These are phyloP conservation scores for Colletotrichum gloeosporioides DNA, from an alignment of 2,329 filamentous ascomycete genomes.

Conservation along the genomic window DNA sequence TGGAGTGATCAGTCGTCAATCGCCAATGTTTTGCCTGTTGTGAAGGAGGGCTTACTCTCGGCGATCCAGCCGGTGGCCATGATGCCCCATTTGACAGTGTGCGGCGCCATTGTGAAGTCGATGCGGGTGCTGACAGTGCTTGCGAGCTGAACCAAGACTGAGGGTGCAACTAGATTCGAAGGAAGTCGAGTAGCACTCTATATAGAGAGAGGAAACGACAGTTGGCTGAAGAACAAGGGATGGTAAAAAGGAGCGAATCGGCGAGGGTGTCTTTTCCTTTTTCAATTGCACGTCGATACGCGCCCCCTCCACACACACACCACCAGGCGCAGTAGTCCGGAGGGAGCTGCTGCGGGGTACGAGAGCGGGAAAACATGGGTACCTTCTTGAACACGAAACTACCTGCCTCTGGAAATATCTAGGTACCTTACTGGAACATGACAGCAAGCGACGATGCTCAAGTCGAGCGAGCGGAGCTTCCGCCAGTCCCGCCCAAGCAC, in stretches of 20 bases:
- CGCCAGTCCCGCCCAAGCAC: neutral
- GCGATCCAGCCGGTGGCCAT: slow-evolving; percentile 66
- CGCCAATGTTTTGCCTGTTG: neutral
- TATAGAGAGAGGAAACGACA: neutral
- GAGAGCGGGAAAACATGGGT: neutral
- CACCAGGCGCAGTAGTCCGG: neutral
- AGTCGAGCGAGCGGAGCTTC: neutral
- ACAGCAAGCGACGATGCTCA: neutral
- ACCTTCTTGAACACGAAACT: neutral
- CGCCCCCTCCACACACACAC: neutral
- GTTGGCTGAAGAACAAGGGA: neutral
- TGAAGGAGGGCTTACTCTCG: slow-evolving; percentile 48
- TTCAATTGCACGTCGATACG: neutral
- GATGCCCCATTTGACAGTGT: slow-evolving; percentile 63
- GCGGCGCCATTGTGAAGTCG: slow-evolving; percentile 47
- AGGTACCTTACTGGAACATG: neutral
- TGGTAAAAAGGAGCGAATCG: neutral
- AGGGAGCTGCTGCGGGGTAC: slow-evolving; percentile 17
- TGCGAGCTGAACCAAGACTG: neutral
- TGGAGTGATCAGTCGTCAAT: slow-evolving; percentile 27
- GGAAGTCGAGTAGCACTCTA: neutral
- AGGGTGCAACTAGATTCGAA: neutral
- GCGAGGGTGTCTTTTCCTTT: neutral
- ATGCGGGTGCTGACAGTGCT: neutral
- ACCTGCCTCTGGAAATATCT: neutral